Evolutionary conservation across 495 filamentous ascomycete species (phyloP), one percentile per base, ranked within the genome.

Genomic region (Penicillium steckii): DNA sequence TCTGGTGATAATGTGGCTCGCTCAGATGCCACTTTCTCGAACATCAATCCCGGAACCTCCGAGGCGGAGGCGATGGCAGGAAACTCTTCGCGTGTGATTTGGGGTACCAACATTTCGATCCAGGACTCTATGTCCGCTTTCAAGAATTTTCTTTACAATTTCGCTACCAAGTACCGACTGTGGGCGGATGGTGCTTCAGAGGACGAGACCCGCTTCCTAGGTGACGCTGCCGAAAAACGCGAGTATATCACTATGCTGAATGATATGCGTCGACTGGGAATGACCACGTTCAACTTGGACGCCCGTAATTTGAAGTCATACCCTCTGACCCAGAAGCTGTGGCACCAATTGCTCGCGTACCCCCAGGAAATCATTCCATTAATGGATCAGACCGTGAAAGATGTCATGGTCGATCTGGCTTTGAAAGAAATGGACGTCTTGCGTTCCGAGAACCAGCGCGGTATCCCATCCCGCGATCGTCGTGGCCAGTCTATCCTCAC

Each of bases 91-190:
- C 80, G 88, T 50, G 84, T 95, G 32, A 92, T 99, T 51, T 99
- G 95, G 95, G 94, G 95, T 64, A 97, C 94, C 41, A 97, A 96
- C 43, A 88, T 99, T 50, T 95, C 93, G 1, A 85, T 97, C 35
- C 84, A 87, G 47, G 91, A 99, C 66, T 89, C 91, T 10, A 87
- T 92, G 65, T 81, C 81, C 42, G 78, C 84, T 0, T 95, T 96
- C 78, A 91, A 91, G 52, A 91, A 93, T 50, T 98, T 97, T 64
- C 76, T 98, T 22, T 80, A 82, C 50, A 91, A 93, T 64, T 98
- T 91, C 64, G 88, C 89, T 46, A 85, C 81, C 53, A 96, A 96
- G 67, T 97, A 98, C 59, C 88, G 95, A 24, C 83, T 97, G 78
- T 94, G 92, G 79, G 79, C 79, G 10, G 87, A 93, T 50, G 94